Base-by-base conservation (phyloP, 2,329 filamentous ascomycete species). In the Neoscytalidium dimidiatum region DNA sequence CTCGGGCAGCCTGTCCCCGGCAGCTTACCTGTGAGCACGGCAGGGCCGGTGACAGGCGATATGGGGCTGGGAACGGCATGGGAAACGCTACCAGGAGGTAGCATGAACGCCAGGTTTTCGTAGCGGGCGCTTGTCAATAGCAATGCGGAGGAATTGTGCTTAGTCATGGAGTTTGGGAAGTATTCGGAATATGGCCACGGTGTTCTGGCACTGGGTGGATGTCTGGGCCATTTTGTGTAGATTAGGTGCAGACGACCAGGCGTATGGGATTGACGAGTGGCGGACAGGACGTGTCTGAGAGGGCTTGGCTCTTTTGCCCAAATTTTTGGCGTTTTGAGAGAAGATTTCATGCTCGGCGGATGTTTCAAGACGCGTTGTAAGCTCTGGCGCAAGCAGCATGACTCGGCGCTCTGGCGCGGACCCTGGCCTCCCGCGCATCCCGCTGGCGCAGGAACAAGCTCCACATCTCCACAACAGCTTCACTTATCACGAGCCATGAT, bases 51-150 rank as follows among this genome's bases (percentile, higher is more conserved):
- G 38, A n/a, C 43, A 29, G 63, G 62, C n/a, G 66, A 66, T 23
- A 33, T 66, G 48, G 66, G 64, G 6, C 35, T 62, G 17, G 57
- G 43, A 1, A 64, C 58, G 5, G 68, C 67, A 4, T 69, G 66
- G 65, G 68, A 69, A 26, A 69, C 68, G 9, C 56, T 68, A 21
- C 68, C 68, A 11, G 67, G 68, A 33, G 68, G 68, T 8, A 67
- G 64, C 31, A 43, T 68, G 62, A 69, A 69, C 41, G 63, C 65
- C 28, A 33, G 68, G 28, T 69, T 69, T 49, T 58, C 58, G 21
- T 67, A 49, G 43, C 41, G 6, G 41, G 14, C 26, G 19, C 14
- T 23, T 9, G 23, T 19, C n/a, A 5, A 8, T 41, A 43, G 23
- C 9, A 14, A 9, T 29, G 7, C 21, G 11, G 29, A 17, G 49